A percentile compares a stretch with the other conserved stretches of the same genome.
Conservation (phyloP, 2,329 filamentous ascomycete species). For the Penicillium fuscoglaucum region DNA sequence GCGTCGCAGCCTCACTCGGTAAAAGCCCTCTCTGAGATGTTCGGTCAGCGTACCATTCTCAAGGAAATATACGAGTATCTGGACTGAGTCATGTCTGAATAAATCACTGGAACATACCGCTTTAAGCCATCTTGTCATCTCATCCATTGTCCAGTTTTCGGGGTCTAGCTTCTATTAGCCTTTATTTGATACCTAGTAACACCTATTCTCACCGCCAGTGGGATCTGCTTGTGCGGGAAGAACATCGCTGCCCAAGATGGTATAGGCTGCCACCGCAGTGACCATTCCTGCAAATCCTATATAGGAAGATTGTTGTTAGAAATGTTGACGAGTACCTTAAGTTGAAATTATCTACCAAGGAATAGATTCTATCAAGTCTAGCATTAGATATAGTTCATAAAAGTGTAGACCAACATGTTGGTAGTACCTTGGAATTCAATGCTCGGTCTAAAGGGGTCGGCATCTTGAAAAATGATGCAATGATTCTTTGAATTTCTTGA, state of each 20-base stretch:
- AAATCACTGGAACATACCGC: slow-evolving; percentile 59
- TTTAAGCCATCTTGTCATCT: slow-evolving; percentile 77
- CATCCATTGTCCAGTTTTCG: slow-evolving; percentile 72
- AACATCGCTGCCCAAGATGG: slow-evolving; percentile 81
- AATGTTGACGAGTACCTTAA: neutral
- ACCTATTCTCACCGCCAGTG: slow-evolving; percentile 60
- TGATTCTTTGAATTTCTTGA: neutral
- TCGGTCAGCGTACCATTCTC: slow-evolving; percentile 7
- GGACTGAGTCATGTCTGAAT: neutral
- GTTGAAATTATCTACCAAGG: slow-evolving; percentile 55
- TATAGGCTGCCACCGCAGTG: slow-evolving; percentile 77
- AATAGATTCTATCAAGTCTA: slow-evolving; percentile 61
- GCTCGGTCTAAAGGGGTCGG: slow-evolving; percentile 68
- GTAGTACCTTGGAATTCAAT: slow-evolving; percentile 65
- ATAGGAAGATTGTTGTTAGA: slow-evolving; percentile 26
- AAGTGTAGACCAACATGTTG: neutral
- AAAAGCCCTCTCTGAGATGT: slow-evolving; percentile 60
- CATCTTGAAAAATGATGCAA: slow-evolving; percentile 48
- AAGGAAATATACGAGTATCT: neutral
- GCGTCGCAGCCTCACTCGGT: slow-evolving; percentile 59
- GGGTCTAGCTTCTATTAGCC: slow-evolving; percentile 52
- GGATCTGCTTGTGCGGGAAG: slow-evolving; percentile 76
- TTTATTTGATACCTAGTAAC: neutral
- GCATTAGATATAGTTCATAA: slow-evolving; percentile 19
- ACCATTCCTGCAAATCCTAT: slow-evolving; percentile 78